phyloP scores from a whole-genome alignment of 495 filamentous ascomycete genomes.

The Penicillium maclennaniae region DNA sequence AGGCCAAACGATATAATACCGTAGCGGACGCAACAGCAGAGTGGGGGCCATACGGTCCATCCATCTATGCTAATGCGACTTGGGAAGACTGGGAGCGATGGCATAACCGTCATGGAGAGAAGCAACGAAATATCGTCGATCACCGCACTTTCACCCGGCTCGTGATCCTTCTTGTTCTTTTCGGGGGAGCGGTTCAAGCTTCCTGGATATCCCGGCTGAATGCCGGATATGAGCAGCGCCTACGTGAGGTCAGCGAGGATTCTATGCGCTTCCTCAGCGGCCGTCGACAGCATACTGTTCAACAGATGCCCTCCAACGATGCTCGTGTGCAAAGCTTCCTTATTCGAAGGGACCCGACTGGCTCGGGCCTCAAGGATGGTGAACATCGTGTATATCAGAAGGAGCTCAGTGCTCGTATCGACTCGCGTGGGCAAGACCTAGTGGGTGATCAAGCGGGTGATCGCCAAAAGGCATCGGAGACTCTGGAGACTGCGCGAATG shows the following conservation, averaged over 20 bases:
- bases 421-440: background rate
- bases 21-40: conserved; percentile 10
- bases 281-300: conserved; percentile 47
- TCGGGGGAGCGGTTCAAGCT: conserved; percentile 66
- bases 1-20: conserved; percentile 21
- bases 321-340: conserved; percentile 72
- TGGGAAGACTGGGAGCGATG: conserved; percentile 99
- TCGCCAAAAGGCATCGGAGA: background rate
- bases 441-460: background rate
- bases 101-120: conserved; percentile 57
- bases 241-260: conserved; percentile 57
- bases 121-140: conserved; percentile 61
- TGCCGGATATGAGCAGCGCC: conserved; percentile 54
- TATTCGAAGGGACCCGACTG: conserved; percentile 57
- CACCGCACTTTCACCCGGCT: conserved; percentile 72
- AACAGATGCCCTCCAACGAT: conserved; percentile 47
- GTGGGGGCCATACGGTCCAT: conserved; percentile 33
- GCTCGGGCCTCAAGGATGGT: conserved; percentile 42
- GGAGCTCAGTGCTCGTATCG: conserved; percentile 25
- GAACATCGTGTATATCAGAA: conserved; percentile 38
- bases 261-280: conserved; percentile 58
- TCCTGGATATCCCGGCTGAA: conserved; percentile 59
- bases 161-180: conserved; percentile 58
- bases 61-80: conserved; percentile 76
- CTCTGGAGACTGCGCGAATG: background rate